Evolutionary conservation across 768 basidiomycete species (phyloP).

Genomic region (Suillus americanus): DNA sequence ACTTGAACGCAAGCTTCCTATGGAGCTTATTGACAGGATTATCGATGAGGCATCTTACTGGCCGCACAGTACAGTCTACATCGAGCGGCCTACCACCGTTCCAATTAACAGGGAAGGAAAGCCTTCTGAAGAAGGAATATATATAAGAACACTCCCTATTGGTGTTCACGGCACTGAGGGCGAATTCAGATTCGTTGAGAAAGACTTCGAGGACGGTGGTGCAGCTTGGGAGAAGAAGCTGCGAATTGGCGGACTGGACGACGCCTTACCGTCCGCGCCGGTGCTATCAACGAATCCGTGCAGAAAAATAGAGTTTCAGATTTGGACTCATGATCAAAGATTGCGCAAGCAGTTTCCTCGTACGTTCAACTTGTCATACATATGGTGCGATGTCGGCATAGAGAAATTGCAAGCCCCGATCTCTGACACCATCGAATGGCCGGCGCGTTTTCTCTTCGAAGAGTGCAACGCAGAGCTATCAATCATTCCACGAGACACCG

Average conservation of each 20-base stretch:
- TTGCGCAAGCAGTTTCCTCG: background rate
- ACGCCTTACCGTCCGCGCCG: background rate
- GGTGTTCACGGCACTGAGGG: conserved; percentile 6
- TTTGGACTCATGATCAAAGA: conserved; percentile 4
- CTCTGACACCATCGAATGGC: background rate
- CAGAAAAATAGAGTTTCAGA: conserved; percentile 9
- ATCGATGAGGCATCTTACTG: conserved; percentile 9
- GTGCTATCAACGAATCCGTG: background rate
- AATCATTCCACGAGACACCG: background rate
- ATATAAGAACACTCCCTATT: conserved; percentile 7
- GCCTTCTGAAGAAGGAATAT: background rate
- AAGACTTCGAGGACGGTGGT: conserved; percentile 2
- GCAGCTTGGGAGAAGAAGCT: background rate
- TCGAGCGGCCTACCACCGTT: background rate
- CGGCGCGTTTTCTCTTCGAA: background rate
- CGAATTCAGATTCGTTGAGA: background rate
- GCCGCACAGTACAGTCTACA: conserved; percentile 6
- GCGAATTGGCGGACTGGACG: background rate
- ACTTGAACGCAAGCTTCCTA: background rate
- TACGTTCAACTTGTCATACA: background rate
- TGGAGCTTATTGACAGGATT: conserved; percentile 7
- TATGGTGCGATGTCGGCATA: background rate
- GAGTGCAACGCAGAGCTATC: background rate
- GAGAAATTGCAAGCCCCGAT: background rate
- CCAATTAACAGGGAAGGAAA: background rate